These are phyloP conservation scores for Waltiozyma sp. DNA, from an alignment of 1,139 yeast species.

Conservation along the genomic window DNA sequence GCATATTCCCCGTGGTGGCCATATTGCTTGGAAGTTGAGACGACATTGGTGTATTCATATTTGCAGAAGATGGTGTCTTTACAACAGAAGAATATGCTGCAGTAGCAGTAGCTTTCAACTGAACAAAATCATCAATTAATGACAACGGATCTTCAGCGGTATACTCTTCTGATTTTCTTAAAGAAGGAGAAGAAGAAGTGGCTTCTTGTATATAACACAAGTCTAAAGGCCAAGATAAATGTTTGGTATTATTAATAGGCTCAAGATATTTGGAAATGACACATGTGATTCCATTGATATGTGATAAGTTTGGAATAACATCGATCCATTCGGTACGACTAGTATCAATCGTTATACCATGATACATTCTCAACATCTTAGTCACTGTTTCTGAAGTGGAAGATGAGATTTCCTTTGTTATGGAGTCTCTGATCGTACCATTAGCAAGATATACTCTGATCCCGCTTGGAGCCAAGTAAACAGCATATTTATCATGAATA, in stretches of 20 bases:
- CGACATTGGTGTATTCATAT: too few species aligned
- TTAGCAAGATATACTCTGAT: constrained; percentile 55
- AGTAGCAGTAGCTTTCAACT: constrained; percentile 25
- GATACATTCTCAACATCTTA: constrained; percentile 38
- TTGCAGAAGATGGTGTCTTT: too few species aligned
- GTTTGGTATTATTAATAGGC: constrained; percentile 42
- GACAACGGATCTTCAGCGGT: constrained; percentile 22
- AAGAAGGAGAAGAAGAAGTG: neutral
- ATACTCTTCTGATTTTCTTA: constrained; percentile 1
- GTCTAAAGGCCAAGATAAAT: constrained; percentile 61
- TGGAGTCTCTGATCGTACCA: constrained; percentile 28
- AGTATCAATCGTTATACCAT: constrained; percentile 34
- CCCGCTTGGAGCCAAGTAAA: constrained; percentile 68
- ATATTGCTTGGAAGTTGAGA: too few species aligned
- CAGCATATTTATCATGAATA: constrained; percentile 30
- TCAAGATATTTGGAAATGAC: constrained; percentile 44
- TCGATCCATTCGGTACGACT: constrained; percentile 41
- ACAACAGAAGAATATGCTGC: constrained; percentile 13
- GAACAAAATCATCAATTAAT: constrained; percentile 26
- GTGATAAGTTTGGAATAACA: constrained; percentile 54
- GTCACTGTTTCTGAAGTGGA: constrained; percentile 37
- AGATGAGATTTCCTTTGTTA: constrained; percentile 32
- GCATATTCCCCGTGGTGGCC: too few species aligned
- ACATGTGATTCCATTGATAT: constrained; percentile 58
- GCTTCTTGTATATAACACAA: constrained; percentile 51